Base-by-base conservation (phyloP, 2,329 filamentous ascomycete genomes). In the Phoma sp. region DNA sequence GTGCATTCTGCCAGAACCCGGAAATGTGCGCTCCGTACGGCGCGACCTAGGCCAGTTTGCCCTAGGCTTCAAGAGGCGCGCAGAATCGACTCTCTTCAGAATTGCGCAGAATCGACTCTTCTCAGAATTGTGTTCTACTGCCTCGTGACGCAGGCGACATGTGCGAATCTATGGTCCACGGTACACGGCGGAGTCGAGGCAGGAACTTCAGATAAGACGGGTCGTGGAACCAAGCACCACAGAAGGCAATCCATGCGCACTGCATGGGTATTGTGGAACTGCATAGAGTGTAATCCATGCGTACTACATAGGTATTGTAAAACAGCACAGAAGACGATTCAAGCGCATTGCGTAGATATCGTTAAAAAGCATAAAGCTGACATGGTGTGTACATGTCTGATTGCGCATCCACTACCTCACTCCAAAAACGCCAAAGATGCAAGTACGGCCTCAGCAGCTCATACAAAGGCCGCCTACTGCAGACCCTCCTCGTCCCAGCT, bases 401-500 rank as follows among this genome's bases (percentile, higher is more conserved):
- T 44, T 50, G 29, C 22, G 13, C 15, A 40, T 33, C 29, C 1
- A 31, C 44, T 39, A 40, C 39, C 39, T 15, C n/a, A 27, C 43
- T 25, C 49, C 50, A 24, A 29, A 32, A 51, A 55, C 52, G 19
- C 52, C 52, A 25, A 25, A 41, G 43, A 55, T 55, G 52, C 52
- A 31, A 10, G 29, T 21, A 15, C 15, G 13, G 19, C 12, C 19
- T 40, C 4, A 19, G 38, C 22, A 37, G 36, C 36, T n/a, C 40
- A 21, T 4, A 8, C 22, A 24, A 24, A 17, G 33, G 12, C 17
- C 13, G n/a, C 37, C 51, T 56, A 63, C 59, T 55, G 62, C 61
- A 68, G 36, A 0, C 76, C 80, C 3, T 80, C 78, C 12, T 80
- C 80, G 70, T 96, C 95, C 69, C 97, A 83, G 2, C 86, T 88